Evolutionary conservation across 495 filamentous ascomycete species (phyloP).

Genomic region (Margaritispora aquatica): DNA sequence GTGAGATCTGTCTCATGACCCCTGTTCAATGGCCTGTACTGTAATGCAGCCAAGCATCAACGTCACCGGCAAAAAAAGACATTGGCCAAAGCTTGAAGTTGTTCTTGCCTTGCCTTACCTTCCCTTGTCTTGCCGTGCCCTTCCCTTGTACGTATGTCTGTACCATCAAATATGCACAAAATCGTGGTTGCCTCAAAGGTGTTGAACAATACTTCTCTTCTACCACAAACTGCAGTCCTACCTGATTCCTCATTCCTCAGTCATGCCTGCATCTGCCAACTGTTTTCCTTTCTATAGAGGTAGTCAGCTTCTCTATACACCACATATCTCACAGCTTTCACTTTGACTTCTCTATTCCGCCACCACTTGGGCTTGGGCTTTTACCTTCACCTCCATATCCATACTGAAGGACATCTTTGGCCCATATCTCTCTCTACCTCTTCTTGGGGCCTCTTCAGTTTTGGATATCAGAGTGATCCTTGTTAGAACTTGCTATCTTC

Average conservation of each 20-base stretch:
- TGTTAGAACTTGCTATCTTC: not conserved
- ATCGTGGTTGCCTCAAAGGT: not conserved
- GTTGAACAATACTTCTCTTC: not conserved
- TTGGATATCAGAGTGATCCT: not conserved
- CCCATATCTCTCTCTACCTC: not conserved
- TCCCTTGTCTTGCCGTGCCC: too few species aligned
- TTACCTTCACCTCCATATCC: not conserved
- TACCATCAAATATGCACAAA: not conserved
- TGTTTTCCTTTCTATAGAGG: not conserved
- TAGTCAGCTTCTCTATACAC: not conserved
- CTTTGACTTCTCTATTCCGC: not conserved
- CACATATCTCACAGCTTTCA: not conserved
- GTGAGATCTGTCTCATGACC: not conserved
- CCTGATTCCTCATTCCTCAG: too few species aligned
- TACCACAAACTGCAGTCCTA: too few species aligned
- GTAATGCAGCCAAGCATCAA: not conserved
- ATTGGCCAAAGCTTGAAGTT: not conserved
- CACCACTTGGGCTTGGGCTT: too few species aligned
- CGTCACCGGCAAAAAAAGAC: not conserved
- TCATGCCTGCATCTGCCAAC: not conserved
- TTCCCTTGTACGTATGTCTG: too few species aligned
- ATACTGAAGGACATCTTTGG: not conserved
- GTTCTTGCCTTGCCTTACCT: not conserved
- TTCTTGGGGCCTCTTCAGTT: not conserved
- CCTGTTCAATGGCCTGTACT: not conserved